phyloP scores from a whole-genome alignment of 805 yeast genomes.

The Lipomyces mesembrius region DNA sequence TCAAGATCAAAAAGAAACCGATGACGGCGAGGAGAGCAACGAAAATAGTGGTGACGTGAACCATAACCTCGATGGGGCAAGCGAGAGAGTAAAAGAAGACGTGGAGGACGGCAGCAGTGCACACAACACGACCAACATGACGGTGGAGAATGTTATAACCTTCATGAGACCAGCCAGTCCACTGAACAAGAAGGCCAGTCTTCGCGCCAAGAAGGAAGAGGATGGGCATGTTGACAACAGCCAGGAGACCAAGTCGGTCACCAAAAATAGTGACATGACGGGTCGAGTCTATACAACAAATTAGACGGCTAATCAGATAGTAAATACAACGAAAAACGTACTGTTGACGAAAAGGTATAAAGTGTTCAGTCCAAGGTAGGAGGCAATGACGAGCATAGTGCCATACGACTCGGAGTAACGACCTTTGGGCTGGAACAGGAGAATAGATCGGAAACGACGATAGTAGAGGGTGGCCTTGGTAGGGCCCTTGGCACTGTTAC shows the following conservation, averaged over 20 bases:
- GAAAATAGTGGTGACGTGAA: conserved; percentile 37
- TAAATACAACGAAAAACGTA: not conserved
- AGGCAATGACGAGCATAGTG: conserved; percentile 36
- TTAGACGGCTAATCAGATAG: not conserved
- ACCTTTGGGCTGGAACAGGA: conserved; percentile 37
- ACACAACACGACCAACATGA: conserved; percentile 37
- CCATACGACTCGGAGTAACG: conserved; percentile 37
- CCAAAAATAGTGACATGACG: conserved; percentile 37
- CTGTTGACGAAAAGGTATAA: conserved; percentile 34
- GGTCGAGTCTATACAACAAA: conserved; percentile 20
- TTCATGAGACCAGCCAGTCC: conserved; percentile 39
- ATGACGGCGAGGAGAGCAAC: conserved; percentile 35
- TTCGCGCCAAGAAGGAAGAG: conserved; percentile 38
- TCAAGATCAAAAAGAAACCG: conserved; percentile 32
- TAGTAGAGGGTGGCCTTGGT: conserved; percentile 27
- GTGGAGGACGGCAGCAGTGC: conserved; percentile 35
- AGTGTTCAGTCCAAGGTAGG: conserved; percentile 34
- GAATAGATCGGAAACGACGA: conserved; percentile 35
- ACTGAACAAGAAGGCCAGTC: conserved; percentile 37
- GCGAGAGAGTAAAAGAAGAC: conserved; percentile 35
- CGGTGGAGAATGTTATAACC: conserved; percentile 38
- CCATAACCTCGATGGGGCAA: conserved; percentile 35
- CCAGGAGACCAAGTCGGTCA: conserved; percentile 37
- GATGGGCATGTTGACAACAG: conserved; percentile 37
- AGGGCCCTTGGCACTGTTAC: conserved; percentile 23